Percentiles rank a stretch among this genome's conserved stretches.
phyloP scores from a whole-genome alignment of 371 early-diverging fungal species.

The Globomyces sp. region DNA sequence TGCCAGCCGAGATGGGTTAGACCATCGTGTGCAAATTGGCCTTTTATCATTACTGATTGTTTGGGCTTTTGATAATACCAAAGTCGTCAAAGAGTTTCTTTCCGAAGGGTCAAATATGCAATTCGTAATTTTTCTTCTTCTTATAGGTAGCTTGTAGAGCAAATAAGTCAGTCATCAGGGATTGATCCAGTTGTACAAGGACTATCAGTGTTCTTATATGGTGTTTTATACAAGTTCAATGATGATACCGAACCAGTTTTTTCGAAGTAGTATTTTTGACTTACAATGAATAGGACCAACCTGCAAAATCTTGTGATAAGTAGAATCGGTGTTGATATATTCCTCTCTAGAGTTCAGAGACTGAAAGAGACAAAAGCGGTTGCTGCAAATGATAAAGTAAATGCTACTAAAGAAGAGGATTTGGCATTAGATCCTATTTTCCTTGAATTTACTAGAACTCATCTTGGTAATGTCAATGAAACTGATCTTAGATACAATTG shows the following conservation, averaged over 20 bases:
- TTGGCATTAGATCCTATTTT: not conserved
- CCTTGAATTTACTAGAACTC: constrained; percentile 47
- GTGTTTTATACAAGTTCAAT: constrained; percentile 83
- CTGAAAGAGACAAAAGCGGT: constrained; percentile 73
- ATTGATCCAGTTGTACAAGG: constrained; percentile 86
- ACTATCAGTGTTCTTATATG: constrained; percentile 80
- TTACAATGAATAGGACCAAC: constrained; percentile 48
- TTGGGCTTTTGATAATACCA: constrained; percentile 82
- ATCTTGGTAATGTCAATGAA: constrained; percentile 46
- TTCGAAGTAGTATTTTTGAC: constrained; percentile 40
- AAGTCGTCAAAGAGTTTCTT: constrained; percentile 75
- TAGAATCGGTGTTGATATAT: constrained; percentile 82
- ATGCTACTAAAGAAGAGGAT: constrained; percentile 4
- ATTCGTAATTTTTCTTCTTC: constrained; percentile 58
- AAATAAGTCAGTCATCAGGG: constrained; percentile 76
- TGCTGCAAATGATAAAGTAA: constrained; percentile 36
- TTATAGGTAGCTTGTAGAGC: constrained; percentile 69
- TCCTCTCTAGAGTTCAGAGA: constrained; percentile 74
- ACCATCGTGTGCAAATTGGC: constrained; percentile 70
- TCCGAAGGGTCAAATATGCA: constrained; percentile 86
- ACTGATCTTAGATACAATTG: not conserved
- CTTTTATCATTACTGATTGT: constrained; percentile 66
- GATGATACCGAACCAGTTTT: constrained; percentile 72
- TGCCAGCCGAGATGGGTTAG: constrained; percentile 38
- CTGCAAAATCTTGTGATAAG: constrained; percentile 79